phyloP scores from a whole-genome alignment of 192 early-diverging fungal species.

The Backusella sp. region DNA sequence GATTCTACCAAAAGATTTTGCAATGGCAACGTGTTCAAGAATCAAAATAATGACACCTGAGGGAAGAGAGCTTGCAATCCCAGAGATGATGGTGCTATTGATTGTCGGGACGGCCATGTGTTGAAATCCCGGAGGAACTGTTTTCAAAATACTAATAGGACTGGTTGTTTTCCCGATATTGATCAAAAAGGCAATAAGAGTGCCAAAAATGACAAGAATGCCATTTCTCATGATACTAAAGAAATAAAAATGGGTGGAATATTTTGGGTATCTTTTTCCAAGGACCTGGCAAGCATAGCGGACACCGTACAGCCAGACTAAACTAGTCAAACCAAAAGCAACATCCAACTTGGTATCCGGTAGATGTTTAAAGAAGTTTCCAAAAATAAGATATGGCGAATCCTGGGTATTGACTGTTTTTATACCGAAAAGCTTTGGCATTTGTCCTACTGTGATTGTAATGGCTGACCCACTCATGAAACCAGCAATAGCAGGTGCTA shows the following conservation, averaged over 20 bases:
- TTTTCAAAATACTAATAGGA: conserved; percentile 69
- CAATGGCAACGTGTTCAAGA: conserved; percentile 90
- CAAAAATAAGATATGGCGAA: conserved; percentile 55
- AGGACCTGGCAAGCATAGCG: conserved; percentile 39
- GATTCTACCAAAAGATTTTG: conserved; percentile 85
- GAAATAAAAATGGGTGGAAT: conserved; percentile 57
- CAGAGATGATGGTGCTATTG: conserved; percentile 48
- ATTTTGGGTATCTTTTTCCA: conserved; percentile 46
- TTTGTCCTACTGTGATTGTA: conserved; percentile 69
- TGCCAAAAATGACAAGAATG: conserved; percentile 75
- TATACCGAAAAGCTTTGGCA: conserved; percentile 82
- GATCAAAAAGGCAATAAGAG: conserved; percentile 68
- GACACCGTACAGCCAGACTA: conserved; percentile 42
- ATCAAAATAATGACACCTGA: conserved; percentile 76
- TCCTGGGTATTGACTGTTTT: conserved; percentile 71
- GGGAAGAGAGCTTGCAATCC: conserved; percentile 57
- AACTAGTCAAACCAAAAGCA: conserved; percentile 53
- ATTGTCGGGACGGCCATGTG: conserved; percentile 57
- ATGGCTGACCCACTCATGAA: conserved; percentile 88
- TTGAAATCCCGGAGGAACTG: conserved; percentile 78
- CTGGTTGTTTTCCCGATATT: conserved; percentile 45
- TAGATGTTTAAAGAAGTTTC: conserved; percentile 48
- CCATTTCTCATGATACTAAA: conserved; percentile 72
- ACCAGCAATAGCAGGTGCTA: conserved; percentile 78
- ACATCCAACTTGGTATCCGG: conserved; percentile 54